Percentiles rank a stretch among this genome's conserved stretches.
These are phyloP conservation scores for Cardiospermum halicacabum DNA, from an alignment of 345 rosid species.

Conservation along the genomic window DNA sequence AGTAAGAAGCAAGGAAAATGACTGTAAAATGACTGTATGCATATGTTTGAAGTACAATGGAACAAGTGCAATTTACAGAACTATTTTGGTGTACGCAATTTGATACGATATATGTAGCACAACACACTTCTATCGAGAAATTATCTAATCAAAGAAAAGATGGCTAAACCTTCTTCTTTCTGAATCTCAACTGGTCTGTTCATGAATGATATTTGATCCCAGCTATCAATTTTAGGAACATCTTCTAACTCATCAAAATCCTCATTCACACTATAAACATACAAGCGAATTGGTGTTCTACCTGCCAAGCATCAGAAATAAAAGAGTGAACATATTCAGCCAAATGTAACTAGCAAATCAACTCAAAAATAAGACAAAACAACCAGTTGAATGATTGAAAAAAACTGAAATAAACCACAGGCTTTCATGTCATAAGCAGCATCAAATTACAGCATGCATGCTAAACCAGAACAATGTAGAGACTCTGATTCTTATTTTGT, in stretches of 20 bases:
- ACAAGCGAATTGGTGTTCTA: constrained; percentile 77
- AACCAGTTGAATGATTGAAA: background rate
- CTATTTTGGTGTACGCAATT: background rate
- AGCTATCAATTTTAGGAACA: constrained; percentile 50
- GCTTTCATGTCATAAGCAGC: background rate
- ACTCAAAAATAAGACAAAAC: background rate
- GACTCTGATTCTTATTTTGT: background rate
- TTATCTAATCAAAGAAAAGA: background rate
- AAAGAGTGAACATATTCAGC: background rate
- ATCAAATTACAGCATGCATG: background rate
- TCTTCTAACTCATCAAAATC: constrained; percentile 72
- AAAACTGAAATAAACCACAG: background rate
- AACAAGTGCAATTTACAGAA: background rate
- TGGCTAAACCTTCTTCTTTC: constrained; percentile 63
- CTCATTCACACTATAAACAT: constrained; percentile 45
- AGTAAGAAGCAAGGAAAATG: background rate
- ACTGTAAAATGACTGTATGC: too few species aligned
- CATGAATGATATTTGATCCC: constrained; percentile 80
- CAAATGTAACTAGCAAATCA: background rate
- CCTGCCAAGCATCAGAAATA: constrained; percentile 36
- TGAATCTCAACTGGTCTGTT: constrained; percentile 70
- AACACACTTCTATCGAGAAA: background rate
- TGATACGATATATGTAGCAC: background rate
- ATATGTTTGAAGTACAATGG: background rate
- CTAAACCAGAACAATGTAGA: background rate